These are phyloP conservation scores for Mucor indicus DNA, from an alignment of 371 early-diverging fungal genomes.

Conservation along the genomic window DNA sequence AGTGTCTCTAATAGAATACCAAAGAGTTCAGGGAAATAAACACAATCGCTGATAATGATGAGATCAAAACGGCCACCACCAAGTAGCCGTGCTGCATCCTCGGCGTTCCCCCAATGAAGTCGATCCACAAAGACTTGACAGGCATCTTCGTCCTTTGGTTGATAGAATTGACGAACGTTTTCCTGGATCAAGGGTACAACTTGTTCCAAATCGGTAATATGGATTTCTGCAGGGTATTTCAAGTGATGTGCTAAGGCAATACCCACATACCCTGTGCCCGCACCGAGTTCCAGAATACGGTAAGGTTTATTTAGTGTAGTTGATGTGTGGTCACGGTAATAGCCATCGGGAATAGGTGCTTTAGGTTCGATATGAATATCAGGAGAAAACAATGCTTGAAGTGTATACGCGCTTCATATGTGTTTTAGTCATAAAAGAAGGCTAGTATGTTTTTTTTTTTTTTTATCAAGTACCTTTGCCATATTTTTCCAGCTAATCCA, in stretches of 20 bases:
- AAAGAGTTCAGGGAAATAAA: constrained; percentile 60
- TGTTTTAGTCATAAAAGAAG: neutral
- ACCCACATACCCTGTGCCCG: constrained; percentile 61
- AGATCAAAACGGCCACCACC: constrained; percentile 39
- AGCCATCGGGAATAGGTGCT: constrained; percentile 31
- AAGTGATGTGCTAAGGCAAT: constrained; percentile 51
- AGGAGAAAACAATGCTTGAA: constrained; percentile 38
- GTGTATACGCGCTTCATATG: constrained; percentile 37
- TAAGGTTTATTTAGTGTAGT: constrained; percentile 12
- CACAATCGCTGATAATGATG: constrained; percentile 54
- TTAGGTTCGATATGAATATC: constrained; percentile 15
- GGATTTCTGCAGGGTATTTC: constrained; percentile 27
- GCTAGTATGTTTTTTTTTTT: neutral
- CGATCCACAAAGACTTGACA: constrained; percentile 37
- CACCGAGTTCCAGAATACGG: constrained; percentile 46
- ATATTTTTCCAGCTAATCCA: constrained; percentile 53
- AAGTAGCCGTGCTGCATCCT: constrained; percentile 28
- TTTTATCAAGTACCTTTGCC: constrained; percentile 35
- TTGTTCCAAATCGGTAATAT: constrained; percentile 55
- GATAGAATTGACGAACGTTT: constrained; percentile 33
- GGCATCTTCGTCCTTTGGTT: neutral
- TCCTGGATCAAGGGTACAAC: constrained; percentile 52
- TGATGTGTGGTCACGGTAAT: constrained; percentile 5
- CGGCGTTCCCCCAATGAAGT: constrained; percentile 53
- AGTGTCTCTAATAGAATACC: constrained; percentile 43